These are phyloP conservation scores for Tolypocladium inflatum DNA, from an alignment of 2,329 filamentous ascomycete species.

Conservation along the genomic window DNA sequence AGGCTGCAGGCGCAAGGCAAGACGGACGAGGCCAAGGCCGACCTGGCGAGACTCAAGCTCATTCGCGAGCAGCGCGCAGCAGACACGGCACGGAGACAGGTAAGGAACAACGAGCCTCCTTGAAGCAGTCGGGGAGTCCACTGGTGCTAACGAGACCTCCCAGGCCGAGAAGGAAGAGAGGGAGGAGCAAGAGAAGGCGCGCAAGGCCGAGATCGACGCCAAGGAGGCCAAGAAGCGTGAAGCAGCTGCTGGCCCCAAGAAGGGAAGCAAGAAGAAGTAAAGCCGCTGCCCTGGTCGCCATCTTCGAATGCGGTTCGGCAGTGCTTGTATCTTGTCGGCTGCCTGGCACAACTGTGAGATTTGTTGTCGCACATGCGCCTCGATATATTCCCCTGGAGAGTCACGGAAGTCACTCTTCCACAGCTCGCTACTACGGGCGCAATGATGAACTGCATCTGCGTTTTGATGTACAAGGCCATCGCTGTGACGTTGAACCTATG, in stretches of 20 bases:
- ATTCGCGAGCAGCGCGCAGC: constrained; percentile 81
- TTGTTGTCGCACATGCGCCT: not conserved
- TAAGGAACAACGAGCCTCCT: constrained; percentile 19
- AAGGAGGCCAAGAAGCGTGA: constrained; percentile 47
- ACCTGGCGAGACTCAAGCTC: constrained; percentile 71
- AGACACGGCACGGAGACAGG: constrained; percentile 75
- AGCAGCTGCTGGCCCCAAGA: constrained; percentile 40
- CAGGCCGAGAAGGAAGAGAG: constrained; percentile 51
- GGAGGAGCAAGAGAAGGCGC: constrained; percentile 39
- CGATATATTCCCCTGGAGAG: not conserved
- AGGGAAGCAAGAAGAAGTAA: constrained; percentile 37
- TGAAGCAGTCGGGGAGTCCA: not conserved
- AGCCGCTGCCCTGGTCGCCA: not conserved
- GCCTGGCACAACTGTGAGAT: not conserved
- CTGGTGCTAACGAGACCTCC: not conserved
- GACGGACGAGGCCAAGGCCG: constrained; percentile 88
- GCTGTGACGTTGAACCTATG: not conserved
- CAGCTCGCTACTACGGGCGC: not conserved
- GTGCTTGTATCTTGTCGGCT: not conserved
- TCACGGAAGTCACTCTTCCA: not conserved
- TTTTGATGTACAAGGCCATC: not conserved
- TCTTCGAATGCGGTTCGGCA: not conserved
- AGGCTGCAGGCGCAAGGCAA: constrained; percentile 91
- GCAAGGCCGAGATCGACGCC: constrained; percentile 41
- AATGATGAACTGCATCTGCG: not conserved